A percentile compares a stretch with the other conserved stretches of the same genome.
phyloP scores from a whole-genome alignment of 495 filamentous ascomycete species.

The Lophiostoma macrostomum region DNA sequence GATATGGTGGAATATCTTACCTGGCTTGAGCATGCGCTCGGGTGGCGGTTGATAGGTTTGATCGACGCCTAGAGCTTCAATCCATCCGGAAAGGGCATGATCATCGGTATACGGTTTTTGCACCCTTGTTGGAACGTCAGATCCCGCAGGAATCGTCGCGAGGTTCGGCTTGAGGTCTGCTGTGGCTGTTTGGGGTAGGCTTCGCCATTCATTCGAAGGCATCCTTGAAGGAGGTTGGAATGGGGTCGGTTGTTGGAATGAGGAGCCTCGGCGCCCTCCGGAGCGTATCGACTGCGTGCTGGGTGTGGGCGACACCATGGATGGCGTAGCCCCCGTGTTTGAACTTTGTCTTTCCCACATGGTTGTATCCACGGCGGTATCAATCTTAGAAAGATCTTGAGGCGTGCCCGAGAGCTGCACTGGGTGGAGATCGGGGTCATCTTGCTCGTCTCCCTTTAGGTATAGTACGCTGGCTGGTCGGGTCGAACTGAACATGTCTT shows the following conservation, averaged over 20 bases:
- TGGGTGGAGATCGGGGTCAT: constrained; percentile 87
- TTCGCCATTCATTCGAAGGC: constrained; percentile 52
- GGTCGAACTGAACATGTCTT: constrained; percentile 96
- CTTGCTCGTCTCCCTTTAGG: constrained; percentile 74
- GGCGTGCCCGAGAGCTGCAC: constrained; percentile 71
- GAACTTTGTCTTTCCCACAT: constrained; percentile 59
- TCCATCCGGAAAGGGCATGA: constrained; percentile 68
- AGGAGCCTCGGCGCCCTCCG: constrained; percentile 36
- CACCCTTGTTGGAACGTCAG: constrained; percentile 53
- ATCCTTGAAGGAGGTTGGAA: constrained; percentile 36
- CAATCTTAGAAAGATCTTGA: constrained; percentile 55
- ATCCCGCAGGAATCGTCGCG: constrained; percentile 24
- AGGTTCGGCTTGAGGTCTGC: constrained; percentile 44
- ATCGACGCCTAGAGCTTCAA: constrained; percentile 90
- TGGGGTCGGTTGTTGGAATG: constrained; percentile 38
- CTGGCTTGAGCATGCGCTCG: constrained; percentile 65
- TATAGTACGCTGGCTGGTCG: constrained; percentile 79
- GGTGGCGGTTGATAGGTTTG: constrained; percentile 75
- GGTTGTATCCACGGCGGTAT: constrained; percentile 51
- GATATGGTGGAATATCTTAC: constrained; percentile 45
- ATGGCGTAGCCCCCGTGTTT: constrained; percentile 48
- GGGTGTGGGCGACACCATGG: constrained; percentile 43
- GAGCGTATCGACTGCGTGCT: constrained; percentile 37
- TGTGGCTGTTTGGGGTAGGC: constrained; percentile 52
- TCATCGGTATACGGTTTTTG: constrained; percentile 39